Conservation (phyloP, 371 early-diverging fungal genomes). For the Quaeritorhiza haematococci region DNA sequence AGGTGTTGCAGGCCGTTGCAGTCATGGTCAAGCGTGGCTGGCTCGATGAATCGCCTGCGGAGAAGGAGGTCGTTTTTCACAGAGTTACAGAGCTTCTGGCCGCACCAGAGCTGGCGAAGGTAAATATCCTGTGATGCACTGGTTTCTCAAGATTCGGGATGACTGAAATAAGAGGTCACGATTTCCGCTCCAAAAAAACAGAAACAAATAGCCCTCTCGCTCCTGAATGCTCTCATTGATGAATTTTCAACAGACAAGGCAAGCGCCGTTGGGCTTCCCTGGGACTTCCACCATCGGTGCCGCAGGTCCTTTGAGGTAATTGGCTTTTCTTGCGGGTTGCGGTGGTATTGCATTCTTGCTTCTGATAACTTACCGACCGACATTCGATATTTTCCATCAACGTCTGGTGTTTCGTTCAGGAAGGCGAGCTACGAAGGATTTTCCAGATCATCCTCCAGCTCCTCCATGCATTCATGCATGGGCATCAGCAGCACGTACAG, state of each 20-base stretch:
- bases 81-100: constrained; percentile 48
- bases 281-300: constrained; percentile 64
- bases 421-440: constrained; percentile 41
- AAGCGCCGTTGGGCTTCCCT: constrained; percentile 57
- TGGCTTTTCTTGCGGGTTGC: neutral
- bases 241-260: constrained; percentile 64
- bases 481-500: no score
- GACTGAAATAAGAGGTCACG: neutral
- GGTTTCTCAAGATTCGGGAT: no score
- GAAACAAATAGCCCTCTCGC: constrained; percentile 46
- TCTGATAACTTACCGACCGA: no score
- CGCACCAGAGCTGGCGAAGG: constrained; percentile 23
- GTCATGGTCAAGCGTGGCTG: constrained; percentile 64
- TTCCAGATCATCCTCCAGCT: constrained; percentile 44
- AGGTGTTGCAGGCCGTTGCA: constrained; percentile 43
- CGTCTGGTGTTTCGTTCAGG: no score
- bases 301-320: constrained; percentile 59
- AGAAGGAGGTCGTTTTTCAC: constrained; percentile 48
- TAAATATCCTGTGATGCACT: no score
- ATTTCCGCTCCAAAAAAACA: constrained; percentile 2
- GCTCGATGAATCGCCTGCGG: constrained; percentile 50
- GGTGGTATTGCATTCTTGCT: no score
- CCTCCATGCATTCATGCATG: constrained; percentile 36
- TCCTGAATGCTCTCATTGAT: constrained; percentile 56
- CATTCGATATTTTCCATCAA: no score